Base-by-base conservation (phyloP, 352 stramenopile genomes). In the Plasmopara viticola region DNA sequence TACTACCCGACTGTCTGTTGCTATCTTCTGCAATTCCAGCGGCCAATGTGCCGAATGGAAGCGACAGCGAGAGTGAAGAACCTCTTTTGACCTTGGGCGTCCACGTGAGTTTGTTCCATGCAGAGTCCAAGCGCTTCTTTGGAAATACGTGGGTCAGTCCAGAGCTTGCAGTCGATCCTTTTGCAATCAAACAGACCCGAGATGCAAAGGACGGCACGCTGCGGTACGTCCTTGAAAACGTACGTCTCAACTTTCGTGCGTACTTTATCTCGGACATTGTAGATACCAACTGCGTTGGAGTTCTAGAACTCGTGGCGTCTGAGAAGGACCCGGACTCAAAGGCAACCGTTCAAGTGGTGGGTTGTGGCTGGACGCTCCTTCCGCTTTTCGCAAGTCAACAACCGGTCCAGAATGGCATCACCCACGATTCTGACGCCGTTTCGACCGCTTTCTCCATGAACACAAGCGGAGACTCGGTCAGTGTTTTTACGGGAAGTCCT, bases 221-320 rank as follows among this genome's bases (percentile, higher is more conserved):
- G 18, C 72, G 71, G 2, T 74, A 81, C 39, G 52, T 90, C 4
- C 55, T 86, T 15, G 70, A 83, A 45, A 70, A 66, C 31, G 68
- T 80, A 0, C 9, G 56, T 1, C 51, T 90, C n/a, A 85, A 90
- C 38, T 69, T 87, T 38, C 63, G 86, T 5, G 77, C 86, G 1
- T 95, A 94, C 39, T 95, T 95, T 42, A 56, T 87, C 41, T 85
- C 90, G 9, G 74, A 84, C 13, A 74, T 97, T 9, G 70, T 90
- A 17, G 94, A 98, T 58, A 53, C 78, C 9, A 92, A 85, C 51
- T 98, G 90, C 45, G 79, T 97, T 35, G 83, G 81, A 6, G 83
- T 98, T n/a, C 60, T 97, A 9, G 93, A 98, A 59, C 73, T 98
- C 9, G 90, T 98, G 10, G 84, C 82, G 13, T 89, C 90, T 43